phyloP scores from a whole-genome alignment of 176 grass and related monocot genomes.

The Tillandsia leiboldiana region DNA sequence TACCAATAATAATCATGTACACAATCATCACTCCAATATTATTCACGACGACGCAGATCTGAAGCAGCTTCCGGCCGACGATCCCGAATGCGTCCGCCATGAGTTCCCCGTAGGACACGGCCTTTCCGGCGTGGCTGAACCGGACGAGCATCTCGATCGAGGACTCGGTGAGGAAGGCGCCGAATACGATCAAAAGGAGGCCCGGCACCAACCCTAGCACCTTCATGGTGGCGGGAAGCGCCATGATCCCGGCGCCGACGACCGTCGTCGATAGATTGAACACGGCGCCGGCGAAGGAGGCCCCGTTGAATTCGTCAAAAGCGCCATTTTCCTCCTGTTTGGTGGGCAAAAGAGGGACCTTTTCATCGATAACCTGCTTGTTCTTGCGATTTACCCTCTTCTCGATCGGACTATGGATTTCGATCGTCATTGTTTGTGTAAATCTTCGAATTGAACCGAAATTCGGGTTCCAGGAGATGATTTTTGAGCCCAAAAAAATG shows the following conservation, averaged over 20 bases:
- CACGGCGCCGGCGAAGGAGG: constrained; percentile 72
- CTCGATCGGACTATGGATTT: constrained; percentile 18
- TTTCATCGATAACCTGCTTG: constrained; percentile 40
- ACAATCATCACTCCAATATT: constrained; percentile 88
- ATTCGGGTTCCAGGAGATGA: background rate
- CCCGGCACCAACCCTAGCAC: constrained; percentile 79
- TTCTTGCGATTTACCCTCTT: constrained; percentile 22
- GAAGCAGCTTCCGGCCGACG: constrained; percentile 50
- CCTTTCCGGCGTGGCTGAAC: constrained; percentile 55
- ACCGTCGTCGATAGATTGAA: constrained; percentile 98
- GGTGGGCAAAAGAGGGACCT: constrained; percentile 58
- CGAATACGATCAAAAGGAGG: constrained; percentile 66
- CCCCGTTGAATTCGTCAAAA: constrained; percentile 66
- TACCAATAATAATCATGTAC: constrained; percentile 99
- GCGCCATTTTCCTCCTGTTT: constrained; percentile 16
- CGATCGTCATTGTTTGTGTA: constrained; percentile 28
- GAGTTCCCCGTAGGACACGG: constrained; percentile 53
- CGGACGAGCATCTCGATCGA: constrained; percentile 79
- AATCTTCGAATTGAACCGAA: background rate
- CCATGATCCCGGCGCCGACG: constrained; percentile 97
- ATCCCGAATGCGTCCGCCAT: constrained; percentile 77
- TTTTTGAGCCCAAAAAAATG: background rate
- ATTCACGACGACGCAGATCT: constrained; percentile 79
- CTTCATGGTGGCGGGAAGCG: constrained; percentile 91
- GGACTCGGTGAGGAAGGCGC: constrained; percentile 69